Evolutionary conservation across 257 asterid genomes (phyloP), one percentile per base, ranked within the genome.

Genomic region (Plantago major): DNA sequence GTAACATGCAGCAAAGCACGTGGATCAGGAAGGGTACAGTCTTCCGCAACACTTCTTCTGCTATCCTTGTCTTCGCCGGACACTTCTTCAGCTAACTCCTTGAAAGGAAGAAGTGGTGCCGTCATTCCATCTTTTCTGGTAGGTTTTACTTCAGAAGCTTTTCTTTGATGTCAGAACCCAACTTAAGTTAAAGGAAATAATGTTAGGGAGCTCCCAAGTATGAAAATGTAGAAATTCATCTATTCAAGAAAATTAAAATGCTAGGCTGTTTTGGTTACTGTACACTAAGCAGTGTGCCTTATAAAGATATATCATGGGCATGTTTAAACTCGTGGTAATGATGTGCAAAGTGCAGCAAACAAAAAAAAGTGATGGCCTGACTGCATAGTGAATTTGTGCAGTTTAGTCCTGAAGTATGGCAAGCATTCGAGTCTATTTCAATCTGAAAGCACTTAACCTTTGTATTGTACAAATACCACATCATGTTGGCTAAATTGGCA

Each of bases 1-100:
- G 99, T 92, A 64, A 92, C 95, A 78, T 84, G 84, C 81, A 83
- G 76, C 67, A 92, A 69, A 70, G 89, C 79, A 71, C 54, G 76
- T 48, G 93, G 87, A 52, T 76, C 83, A 46, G 95, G 96, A 69
- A 86, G 83, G 61, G 50, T 59, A 63, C 76, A 68, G 55, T 80
- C 91, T 43, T 74, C 88, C 60, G 55, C 55, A 72, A 46, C 77
- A 64, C 61, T 62, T 51, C 51, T 64, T 54, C 59, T 50, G 52
- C 65, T 63, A 62, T 67, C 78, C 60, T 74, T 71, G 61, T 78
- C 82, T 75, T 73, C 81, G 61, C 66, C 67, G 57, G 74, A 69
- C 51, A 65, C 76, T 81, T 83, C 82, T 53, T 84, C 60, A 58
- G 77, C 77, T 53, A 89, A 80, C 63, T 84, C 96, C 67, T 82